A percentile compares a stretch with the other conserved stretches of the same genome.
These are phyloP conservation scores for Leonotis leonurus DNA, from an alignment of 257 asterid species.

Conservation along the genomic window DNA sequence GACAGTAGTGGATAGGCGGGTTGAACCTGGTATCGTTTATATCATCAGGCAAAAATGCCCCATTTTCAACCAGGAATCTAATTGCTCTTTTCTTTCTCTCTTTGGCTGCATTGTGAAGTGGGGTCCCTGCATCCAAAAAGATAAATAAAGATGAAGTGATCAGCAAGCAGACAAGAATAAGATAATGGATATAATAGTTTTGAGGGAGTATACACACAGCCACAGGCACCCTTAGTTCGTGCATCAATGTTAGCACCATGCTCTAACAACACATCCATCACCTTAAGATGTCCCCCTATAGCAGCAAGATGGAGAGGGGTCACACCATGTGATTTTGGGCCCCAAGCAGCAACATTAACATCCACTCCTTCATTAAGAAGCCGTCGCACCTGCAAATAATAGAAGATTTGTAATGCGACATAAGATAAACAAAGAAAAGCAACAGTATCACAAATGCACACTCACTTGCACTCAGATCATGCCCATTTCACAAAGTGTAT, in stretches of 20 bases:
- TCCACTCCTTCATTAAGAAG: slow-evolving; percentile 84
- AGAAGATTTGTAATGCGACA: neutral
- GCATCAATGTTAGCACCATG: slow-evolving; percentile 95
- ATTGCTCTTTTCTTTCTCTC: slow-evolving; percentile 81
- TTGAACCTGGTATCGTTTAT: slow-evolving; percentile 88
- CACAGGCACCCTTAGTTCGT: slow-evolving; percentile 93
- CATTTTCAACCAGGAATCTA: slow-evolving; percentile 67
- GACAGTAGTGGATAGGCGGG: slow-evolving; percentile 94
- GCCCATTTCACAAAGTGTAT: neutral
- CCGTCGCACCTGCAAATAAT: slow-evolving; percentile 64
- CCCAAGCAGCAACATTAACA: slow-evolving; percentile 87
- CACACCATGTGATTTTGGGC: slow-evolving; percentile 82
- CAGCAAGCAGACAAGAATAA: neutral
- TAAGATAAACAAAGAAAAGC: no score
- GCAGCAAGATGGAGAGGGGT: slow-evolving; percentile 99
- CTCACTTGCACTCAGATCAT: neutral
- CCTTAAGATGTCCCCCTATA: slow-evolving; percentile 83
- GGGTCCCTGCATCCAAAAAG: slow-evolving; percentile 66
- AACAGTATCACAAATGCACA: no score
- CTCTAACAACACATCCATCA: slow-evolving; percentile 85
- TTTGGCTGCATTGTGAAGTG: slow-evolving; percentile 95
- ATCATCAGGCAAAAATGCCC: slow-evolving; percentile 89
- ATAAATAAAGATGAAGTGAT: neutral
- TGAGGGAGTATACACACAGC: slow-evolving; percentile 49
- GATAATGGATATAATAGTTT: neutral